Conservation (phyloP, 2,329 filamentous ascomycete genomes). For the Trichoderma sp. region DNA sequence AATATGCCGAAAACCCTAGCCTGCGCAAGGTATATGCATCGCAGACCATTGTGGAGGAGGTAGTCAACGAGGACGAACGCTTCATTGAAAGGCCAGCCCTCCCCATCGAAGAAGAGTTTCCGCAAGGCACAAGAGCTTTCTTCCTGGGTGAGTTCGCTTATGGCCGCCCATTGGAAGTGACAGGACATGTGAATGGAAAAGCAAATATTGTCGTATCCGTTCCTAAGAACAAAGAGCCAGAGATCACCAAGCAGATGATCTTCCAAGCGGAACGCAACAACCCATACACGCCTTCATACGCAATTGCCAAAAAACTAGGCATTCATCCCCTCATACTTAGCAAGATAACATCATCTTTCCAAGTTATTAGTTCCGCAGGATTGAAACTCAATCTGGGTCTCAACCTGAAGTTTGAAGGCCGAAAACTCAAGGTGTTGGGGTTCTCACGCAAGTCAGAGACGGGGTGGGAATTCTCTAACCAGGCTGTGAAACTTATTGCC, state of each 20-base stretch:
- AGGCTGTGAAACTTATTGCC: slow-evolving; percentile 76
- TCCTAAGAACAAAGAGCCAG: slow-evolving; percentile 70
- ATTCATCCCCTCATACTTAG: slow-evolving; percentile 87
- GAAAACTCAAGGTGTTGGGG: slow-evolving; percentile 92
- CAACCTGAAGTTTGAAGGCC: slow-evolving; percentile 95
- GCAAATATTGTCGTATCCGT: slow-evolving; percentile 77
- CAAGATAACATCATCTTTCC: slow-evolving; percentile 95
- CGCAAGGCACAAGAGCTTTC: slow-evolving; percentile 78
- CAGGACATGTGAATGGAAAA: slow-evolving; percentile 71
- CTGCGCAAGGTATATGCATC: slow-evolving; percentile 89
- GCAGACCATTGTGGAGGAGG: slow-evolving; percentile 86
- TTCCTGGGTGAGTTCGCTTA: slow-evolving; percentile 94
- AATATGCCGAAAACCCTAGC: slow-evolving; percentile 83
- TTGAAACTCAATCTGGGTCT: slow-evolving; percentile 86
- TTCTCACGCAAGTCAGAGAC: slow-evolving; percentile 84
- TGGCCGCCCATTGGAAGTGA: slow-evolving; percentile 83
- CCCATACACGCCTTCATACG: slow-evolving; percentile 82
- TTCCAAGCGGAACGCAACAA: slow-evolving; percentile 66
- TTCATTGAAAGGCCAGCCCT: slow-evolving; percentile 90
- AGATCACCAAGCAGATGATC: slow-evolving; percentile 79
- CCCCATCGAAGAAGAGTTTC: slow-evolving; percentile 90
- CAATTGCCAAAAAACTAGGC: slow-evolving; percentile 79
- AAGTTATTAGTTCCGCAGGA: slow-evolving; percentile 74
- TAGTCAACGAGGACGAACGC: slow-evolving; percentile 85
- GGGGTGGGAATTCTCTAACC: slow-evolving; percentile 94